A percentile compares a stretch with the other conserved stretches of the same genome.
These are phyloP conservation scores for Boletus rex-veris DNA, from an alignment of 768 basidiomycete species.

Conservation along the genomic window DNA sequence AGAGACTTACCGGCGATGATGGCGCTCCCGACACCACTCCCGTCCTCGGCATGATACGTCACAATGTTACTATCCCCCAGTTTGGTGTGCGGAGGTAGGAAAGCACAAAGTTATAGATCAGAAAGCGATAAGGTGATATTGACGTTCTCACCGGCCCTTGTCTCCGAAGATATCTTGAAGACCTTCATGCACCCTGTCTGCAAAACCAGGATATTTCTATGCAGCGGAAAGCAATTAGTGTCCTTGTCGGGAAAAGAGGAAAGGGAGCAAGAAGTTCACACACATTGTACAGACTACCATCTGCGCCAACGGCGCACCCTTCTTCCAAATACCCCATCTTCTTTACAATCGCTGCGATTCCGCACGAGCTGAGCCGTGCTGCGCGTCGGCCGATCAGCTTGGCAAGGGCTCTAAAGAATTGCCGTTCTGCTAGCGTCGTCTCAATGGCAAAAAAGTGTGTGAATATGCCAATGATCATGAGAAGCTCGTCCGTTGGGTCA, in stretches of 20 bases:
- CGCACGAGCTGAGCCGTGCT: constrained; percentile 88
- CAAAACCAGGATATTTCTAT: constrained; percentile 96
- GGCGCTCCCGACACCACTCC: constrained; percentile 91
- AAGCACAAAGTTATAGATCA: background rate
- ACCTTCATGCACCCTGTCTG: constrained; percentile 90
- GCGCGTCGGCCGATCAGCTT: constrained; percentile 86
- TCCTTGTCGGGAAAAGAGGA: background rate
- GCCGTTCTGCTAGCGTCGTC: constrained; percentile 93
- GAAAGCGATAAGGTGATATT: background rate
- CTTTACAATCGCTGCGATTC: constrained; percentile 93
- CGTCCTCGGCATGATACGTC: constrained; percentile 42
- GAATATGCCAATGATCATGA: constrained; percentile 97
- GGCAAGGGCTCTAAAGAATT: constrained; percentile 94
- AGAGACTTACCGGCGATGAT: constrained; percentile 77
- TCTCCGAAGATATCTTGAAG: constrained; percentile 94
- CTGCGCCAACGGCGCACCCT: constrained; percentile 85
- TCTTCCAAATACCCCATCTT: constrained; percentile 94
- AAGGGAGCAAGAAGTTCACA: constrained; percentile 21
- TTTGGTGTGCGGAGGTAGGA: constrained; percentile 63
- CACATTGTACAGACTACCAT: constrained; percentile 94
- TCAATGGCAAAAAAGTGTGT: constrained; percentile 95
- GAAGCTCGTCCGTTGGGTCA: constrained; percentile 93
- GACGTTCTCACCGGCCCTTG: constrained; percentile 71
- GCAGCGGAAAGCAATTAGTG: background rate
- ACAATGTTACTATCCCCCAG: constrained; percentile 34